Conservation (phyloP, 768 basidiomycete species). For the Tremella fuciformis region DNA sequence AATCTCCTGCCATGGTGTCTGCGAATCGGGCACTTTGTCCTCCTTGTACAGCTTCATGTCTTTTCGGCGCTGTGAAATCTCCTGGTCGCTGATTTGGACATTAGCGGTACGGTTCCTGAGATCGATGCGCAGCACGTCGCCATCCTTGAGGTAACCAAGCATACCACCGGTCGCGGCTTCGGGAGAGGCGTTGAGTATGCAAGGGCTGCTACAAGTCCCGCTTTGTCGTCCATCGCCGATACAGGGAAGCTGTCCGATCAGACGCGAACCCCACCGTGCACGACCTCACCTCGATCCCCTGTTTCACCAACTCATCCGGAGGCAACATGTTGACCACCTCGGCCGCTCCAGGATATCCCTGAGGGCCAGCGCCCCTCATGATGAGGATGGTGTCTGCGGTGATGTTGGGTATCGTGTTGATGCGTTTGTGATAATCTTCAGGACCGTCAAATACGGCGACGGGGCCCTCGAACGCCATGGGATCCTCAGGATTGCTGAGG, state of each 20-base stretch:
- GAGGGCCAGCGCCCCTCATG: constrained; percentile 50
- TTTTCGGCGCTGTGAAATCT: constrained; percentile 41
- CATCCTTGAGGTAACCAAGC: constrained; percentile 43
- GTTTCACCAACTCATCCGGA: constrained; percentile 42
- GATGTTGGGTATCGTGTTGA: constrained; percentile 36
- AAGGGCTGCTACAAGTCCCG: constrained; percentile 47
- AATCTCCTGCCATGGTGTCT: constrained; percentile 52
- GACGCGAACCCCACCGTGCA: no score
- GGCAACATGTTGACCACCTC: constrained; percentile 52
- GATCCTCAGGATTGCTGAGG: constrained; percentile 46
- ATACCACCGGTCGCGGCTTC: constrained; percentile 46
- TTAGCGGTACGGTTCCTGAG: constrained; percentile 41
- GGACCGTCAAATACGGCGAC: constrained; percentile 51
- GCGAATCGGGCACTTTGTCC: constrained; percentile 31
- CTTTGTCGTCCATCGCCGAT: constrained; percentile 50
- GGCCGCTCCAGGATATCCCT: constrained; percentile 45
- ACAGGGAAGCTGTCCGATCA: constrained; percentile 48
- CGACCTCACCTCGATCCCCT: constrained; percentile 51
- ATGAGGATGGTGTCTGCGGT: constrained; percentile 45
- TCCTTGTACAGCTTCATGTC: constrained; percentile 36
- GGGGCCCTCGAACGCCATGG: constrained; percentile 51
- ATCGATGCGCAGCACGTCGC: constrained; percentile 44
- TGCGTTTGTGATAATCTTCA: constrained; percentile 47
- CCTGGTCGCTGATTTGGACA: constrained; percentile 33
- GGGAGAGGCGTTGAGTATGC: constrained; percentile 50